Percentiles rank a stretch among this genome's conserved stretches.
Conservation (phyloP, 1,284 basidiomycete species). For the Cutaneotrichosporon spelunceum region DNA sequence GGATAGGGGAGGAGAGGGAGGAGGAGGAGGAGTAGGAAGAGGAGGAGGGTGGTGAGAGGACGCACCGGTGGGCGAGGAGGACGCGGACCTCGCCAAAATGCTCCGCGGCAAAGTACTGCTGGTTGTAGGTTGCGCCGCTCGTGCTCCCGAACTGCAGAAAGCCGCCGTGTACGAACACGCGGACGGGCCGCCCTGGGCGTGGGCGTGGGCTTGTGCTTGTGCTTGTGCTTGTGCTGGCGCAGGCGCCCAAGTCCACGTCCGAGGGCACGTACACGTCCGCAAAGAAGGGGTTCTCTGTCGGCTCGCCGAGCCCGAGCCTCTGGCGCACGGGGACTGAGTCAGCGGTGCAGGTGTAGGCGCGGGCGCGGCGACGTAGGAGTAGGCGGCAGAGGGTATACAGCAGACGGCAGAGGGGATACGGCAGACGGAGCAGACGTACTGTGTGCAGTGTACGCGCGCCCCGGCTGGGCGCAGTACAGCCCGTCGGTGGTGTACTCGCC, state of each 20-base stretch:
- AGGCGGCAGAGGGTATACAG: too few relatives aligned
- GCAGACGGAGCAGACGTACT: too few relatives aligned
- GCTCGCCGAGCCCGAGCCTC: slow-evolving; percentile 58
- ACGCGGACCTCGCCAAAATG: slow-evolving; percentile 67
- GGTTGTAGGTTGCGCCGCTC: slow-evolving; percentile 55
- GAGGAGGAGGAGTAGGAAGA: too few relatives aligned
- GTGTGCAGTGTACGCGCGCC: slow-evolving; percentile 26
- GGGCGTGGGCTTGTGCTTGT: too few relatives aligned
- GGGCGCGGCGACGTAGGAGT: too few relatives aligned
- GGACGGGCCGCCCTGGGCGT: slow-evolving; percentile 67
- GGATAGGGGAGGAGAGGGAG: too few relatives aligned
- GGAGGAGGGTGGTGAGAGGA: too few relatives aligned
- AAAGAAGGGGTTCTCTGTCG: slow-evolving; percentile 72
- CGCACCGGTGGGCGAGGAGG: slow-evolving; percentile 30
- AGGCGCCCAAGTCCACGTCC: slow-evolving; percentile 29
- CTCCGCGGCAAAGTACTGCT: slow-evolving; percentile 65
- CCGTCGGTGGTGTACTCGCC: slow-evolving; percentile 64
- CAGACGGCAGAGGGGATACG: too few relatives aligned
- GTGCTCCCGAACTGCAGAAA: slow-evolving; percentile 75
- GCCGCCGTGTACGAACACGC: slow-evolving; percentile 72
- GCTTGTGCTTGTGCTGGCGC: too few relatives aligned
- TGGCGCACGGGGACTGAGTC: slow-evolving; percentile 27
- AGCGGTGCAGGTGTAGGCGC: background rate
- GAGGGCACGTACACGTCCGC: slow-evolving; percentile 67
- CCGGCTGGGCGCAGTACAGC: slow-evolving; percentile 45